phyloP scores from a whole-genome alignment of 2,329 filamentous ascomycete species.

The Eurotiales sp. region DNA sequence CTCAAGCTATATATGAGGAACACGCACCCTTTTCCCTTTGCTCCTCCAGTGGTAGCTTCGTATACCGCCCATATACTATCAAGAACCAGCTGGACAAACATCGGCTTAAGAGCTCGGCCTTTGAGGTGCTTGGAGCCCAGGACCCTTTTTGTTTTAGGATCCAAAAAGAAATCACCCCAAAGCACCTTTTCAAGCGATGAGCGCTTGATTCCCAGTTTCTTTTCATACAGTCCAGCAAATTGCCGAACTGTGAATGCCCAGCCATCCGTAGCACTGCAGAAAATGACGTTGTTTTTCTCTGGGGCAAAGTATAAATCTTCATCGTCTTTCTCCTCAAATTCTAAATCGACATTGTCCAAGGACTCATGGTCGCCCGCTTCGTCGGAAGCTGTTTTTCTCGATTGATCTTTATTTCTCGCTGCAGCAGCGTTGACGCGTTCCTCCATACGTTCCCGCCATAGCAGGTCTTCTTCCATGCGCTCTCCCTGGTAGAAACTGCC shows the following conservation, averaged over 20 bases:
- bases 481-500: conserved; percentile 98
- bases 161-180: conserved; percentile 95
- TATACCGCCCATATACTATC: conserved; percentile 97
- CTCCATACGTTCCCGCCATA: conserved; percentile 92
- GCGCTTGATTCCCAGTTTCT: conserved; percentile 92
- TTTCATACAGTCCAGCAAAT: conserved; percentile 90
- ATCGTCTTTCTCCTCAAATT: conserved; percentile 86
- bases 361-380: conserved; percentile 47
- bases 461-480: conserved; percentile 95
- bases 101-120: conserved; percentile 83
- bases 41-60: conserved; percentile 78
- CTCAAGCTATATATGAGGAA: conserved; percentile 17
- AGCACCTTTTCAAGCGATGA: conserved; percentile 85
- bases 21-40: conserved; percentile 72
- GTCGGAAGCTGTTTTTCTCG: conserved; percentile 33
- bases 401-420: conserved; percentile 54
- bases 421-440: conserved; percentile 72
- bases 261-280: conserved; percentile 95
- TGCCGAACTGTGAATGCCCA: conserved; percentile 98
- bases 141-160: conserved; percentile 94
- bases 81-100: conserved; percentile 95
- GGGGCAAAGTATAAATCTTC: conserved; percentile 98
- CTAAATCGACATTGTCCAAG: conserved; percentile 46
- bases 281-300: conserved; percentile 98
- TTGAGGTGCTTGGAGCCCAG: conserved; percentile 89